Percentiles rank a stretch among this genome's conserved stretches.
These are phyloP conservation scores for Diplodia mutila DNA, from an alignment of 2,329 filamentous ascomycete species.

Conservation along the genomic window DNA sequence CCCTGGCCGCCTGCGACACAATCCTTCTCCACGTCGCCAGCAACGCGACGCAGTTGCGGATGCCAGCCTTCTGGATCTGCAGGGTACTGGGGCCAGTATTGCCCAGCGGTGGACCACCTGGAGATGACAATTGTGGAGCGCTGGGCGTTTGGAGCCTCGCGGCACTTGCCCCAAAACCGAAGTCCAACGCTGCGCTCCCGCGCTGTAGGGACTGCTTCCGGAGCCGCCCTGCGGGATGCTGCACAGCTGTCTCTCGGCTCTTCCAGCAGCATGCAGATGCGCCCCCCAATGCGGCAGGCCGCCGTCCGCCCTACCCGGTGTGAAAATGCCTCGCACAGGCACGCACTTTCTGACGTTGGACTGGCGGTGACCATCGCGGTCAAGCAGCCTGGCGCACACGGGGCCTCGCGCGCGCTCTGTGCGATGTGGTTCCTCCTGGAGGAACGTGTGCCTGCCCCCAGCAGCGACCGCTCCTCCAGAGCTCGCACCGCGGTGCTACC, in stretches of 20 bases:
- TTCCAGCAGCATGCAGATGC: not conserved
- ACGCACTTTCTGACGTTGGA: conserved; percentile 19
- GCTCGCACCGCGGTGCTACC: not conserved
- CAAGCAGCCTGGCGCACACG: conserved; percentile 9
- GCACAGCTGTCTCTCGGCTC: not conserved
- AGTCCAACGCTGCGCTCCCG: conserved; percentile 6
- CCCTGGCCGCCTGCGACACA: not conserved
- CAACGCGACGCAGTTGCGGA: conserved; percentile 11
- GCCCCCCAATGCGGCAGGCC: conserved; percentile 5
- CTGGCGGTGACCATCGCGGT: conserved; percentile 12
- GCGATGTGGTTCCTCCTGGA: conserved; percentile 10
- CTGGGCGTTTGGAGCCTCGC: conserved; percentile 12
- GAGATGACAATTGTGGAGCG: conserved; percentile 25
- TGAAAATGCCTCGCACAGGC: conserved; percentile 14
- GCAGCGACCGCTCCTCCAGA: conserved; percentile 9
- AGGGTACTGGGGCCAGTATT: conserved; percentile 23
- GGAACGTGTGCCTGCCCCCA: conserved; percentile 8
- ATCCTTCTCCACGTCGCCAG: not conserved
- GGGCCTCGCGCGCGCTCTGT: conserved; percentile 21
- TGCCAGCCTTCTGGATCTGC: conserved; percentile 23
- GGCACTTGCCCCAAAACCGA: conserved; percentile 4
- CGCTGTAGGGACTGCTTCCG: not conserved
- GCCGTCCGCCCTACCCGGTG: conserved; percentile 11
- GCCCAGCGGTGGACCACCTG: conserved; percentile 25
- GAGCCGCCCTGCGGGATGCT: conserved; percentile 7